A percentile compares a stretch with the other conserved stretches of the same genome.
Evolutionary conservation across 2,329 filamentous ascomycete genomes (phyloP).

Genomic region (Taxawa tesnikishii): DNA sequence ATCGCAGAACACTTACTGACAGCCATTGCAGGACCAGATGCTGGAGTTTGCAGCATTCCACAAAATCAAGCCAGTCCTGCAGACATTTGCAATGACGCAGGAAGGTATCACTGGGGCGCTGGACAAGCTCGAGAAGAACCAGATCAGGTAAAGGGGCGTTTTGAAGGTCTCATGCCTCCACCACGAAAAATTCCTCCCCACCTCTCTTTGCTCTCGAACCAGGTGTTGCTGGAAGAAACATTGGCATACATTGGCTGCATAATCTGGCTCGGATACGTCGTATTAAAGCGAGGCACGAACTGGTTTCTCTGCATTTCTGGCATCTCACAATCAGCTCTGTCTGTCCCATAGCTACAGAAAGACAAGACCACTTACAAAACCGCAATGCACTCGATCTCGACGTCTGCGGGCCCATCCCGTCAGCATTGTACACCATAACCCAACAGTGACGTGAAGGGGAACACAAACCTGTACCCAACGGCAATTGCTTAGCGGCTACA

Average conservation of each 20-base stretch:
- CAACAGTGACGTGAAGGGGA: background rate
- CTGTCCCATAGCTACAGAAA: no score
- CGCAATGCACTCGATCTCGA: slow-evolving; percentile 42
- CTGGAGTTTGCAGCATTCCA: slow-evolving; percentile 30
- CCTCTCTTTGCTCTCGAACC: no score
- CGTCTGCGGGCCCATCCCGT: slow-evolving; percentile 22
- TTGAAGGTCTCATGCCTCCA: no score
- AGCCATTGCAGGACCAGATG: no score
- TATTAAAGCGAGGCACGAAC: no score
- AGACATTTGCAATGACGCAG: slow-evolving; percentile 28
- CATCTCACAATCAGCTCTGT: no score
- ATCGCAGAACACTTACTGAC: no score
- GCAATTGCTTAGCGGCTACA: background rate
- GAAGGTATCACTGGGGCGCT: slow-evolving; percentile 30
- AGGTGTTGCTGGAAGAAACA: no score
- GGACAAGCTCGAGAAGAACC: slow-evolving; percentile 24
- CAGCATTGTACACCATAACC: background rate
- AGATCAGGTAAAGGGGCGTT: slow-evolving; percentile 34
- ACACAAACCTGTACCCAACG: slow-evolving; percentile 10
- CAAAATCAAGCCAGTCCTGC: slow-evolving; percentile 30
- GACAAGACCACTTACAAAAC: slow-evolving; percentile 17
- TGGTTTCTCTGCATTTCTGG: no score
- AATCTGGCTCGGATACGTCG: no score
- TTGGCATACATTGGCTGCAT: no score
- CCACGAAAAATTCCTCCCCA: no score